Base-by-base conservation (phyloP, 1,284 basidiomycete genomes). In the Ganoderma boninense region DNA sequence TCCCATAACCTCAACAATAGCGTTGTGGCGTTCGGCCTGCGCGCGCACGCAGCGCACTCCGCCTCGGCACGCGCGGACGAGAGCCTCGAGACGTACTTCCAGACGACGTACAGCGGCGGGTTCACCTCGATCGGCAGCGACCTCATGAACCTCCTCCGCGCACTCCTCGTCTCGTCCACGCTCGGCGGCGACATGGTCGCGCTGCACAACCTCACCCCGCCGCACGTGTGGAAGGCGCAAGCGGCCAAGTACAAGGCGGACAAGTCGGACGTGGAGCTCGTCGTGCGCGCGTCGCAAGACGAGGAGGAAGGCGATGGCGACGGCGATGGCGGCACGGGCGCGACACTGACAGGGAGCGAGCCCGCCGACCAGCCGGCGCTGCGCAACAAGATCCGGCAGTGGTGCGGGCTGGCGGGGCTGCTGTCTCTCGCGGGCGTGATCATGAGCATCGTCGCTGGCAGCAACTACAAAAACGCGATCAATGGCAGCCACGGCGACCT, bases 61-160 rank as follows among this genome's bases (percentile, higher is more conserved):
- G 67, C 76, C 1, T 68, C 61, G 11, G 52, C 74, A 23, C 75
- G 76, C 16, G 71, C 67, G 52, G 76, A 74, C 26, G 59, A 70
- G 13, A 74, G 69, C 26, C 72, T 82, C 61, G 77, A 76, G 54
- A 76, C 75, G 54, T 83, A 81, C 75, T 73, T 80, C 68, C 81
- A 83, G 66, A 72, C 73, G 14, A 76, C 79, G 0, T 77, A 79
- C 43, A 77, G 75, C 16, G 69, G 78, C 63, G 79, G 77, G 6
- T 83, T 78, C 71, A 73, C 81, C 62, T 57, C 74, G 13, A 74
- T 82, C 20, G 78, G 74, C 7, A 69, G 76, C 18, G 78, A 78
- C 59, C 54, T 79, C 40, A 65, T 72, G 43, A 74, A 49, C n/a
- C 70, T 82, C 62, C 56, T 77, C 18, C 80, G 80, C 56, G 71